Evolutionary conservation across 768 basidiomycete species (phyloP).

Genomic region (Tricholoma terreum): DNA sequence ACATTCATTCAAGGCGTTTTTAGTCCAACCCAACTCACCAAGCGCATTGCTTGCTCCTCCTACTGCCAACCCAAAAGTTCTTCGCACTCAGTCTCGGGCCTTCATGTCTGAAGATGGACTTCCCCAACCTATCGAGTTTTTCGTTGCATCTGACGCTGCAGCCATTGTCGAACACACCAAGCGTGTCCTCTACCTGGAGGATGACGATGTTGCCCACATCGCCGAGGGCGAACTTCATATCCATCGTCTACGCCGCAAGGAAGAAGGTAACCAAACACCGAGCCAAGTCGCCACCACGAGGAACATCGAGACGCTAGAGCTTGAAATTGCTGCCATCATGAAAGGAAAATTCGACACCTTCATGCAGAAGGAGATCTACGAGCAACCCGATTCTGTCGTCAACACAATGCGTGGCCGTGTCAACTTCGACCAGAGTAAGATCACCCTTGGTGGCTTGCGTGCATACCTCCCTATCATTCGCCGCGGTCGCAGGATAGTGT

Average conservation of each 20-base stretch:
- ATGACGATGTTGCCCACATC: slow-evolving; percentile 98
- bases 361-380: slow-evolving; percentile 99
- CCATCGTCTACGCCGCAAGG: slow-evolving; percentile 92
- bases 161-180: slow-evolving; percentile 99
- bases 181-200: slow-evolving; percentile 96
- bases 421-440: slow-evolving; percentile 90
- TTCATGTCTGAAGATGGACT: slow-evolving; percentile 99
- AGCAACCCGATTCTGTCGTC: slow-evolving; percentile 98
- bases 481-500: slow-evolving; percentile 90
- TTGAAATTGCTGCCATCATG: slow-evolving; percentile 99
- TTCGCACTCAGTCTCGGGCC: slow-evolving; percentile 92
- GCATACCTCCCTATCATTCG: slow-evolving; percentile 95
- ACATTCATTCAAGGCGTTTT: not conserved
- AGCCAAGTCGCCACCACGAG: slow-evolving; percentile 72
- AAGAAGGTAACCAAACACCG: slow-evolving; percentile 60
- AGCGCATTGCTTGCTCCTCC: slow-evolving; percentile 66
- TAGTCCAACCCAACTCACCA: slow-evolving; percentile 51
- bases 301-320: slow-evolving; percentile 95
- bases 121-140: slow-evolving; percentile 98
- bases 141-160: slow-evolving; percentile 95
- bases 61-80: slow-evolving; percentile 66
- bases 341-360: slow-evolving; percentile 99
- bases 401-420: slow-evolving; percentile 99
- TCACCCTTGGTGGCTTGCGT: slow-evolving; percentile 93
- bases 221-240: slow-evolving; percentile 97